phyloP scores from a whole-genome alignment of 164 flowering plant genomes.

The Annona squamosa region DNA sequence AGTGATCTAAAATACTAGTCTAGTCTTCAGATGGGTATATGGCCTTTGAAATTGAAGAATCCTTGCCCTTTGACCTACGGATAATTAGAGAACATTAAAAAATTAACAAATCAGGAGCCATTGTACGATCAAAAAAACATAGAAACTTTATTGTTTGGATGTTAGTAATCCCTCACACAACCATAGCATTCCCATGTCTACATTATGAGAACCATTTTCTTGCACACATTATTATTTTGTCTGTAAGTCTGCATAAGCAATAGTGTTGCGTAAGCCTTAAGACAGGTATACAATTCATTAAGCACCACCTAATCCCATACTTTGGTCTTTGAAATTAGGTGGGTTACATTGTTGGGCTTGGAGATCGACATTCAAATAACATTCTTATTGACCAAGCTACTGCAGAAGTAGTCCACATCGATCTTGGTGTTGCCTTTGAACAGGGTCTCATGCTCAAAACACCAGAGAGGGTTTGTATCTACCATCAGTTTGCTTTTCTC shows the following conservation, averaged over 20 bases:
- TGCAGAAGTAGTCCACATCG: conserved; percentile 98
- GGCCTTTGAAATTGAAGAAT: background rate
- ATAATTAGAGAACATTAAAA: background rate
- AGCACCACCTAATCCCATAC: background rate
- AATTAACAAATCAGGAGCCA: background rate
- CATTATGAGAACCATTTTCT: background rate
- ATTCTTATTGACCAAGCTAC: conserved; percentile 86
- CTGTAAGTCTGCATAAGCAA: background rate
- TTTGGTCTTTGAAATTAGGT: conserved; percentile 40
- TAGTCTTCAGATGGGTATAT: background rate
- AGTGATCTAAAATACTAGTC: background rate
- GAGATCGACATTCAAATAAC: conserved; percentile 96
- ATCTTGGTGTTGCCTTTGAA: conserved; percentile 99
- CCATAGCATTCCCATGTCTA: background rate
- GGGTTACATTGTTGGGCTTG: conserved; percentile 98
- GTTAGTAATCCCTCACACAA: background rate
- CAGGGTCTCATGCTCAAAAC: conserved; percentile 99
- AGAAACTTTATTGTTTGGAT: background rate
- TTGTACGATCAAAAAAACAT: background rate
- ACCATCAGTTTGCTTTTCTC: conserved; percentile 4
- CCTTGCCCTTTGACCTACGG: background rate
- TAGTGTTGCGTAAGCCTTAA: background rate
- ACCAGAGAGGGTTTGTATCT: conserved; percentile 73
- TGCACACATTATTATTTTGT: background rate
- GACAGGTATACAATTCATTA: background rate